phyloP scores from a whole-genome alignment of 23 red algal genomes.

The Gracilariopsis chorda region DNA sequence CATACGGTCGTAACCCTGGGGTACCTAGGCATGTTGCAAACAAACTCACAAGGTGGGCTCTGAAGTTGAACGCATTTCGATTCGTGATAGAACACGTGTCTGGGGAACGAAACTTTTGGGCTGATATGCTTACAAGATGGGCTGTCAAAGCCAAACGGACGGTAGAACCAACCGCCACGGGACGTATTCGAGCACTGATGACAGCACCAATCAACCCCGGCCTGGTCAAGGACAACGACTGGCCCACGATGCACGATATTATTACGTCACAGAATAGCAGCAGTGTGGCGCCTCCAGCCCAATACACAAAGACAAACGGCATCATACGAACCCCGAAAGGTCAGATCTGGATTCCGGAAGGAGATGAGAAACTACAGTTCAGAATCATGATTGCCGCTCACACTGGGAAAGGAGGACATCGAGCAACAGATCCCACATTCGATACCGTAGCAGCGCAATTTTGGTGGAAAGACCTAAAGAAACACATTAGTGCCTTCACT shows the following conservation, averaged over 20 bases:
- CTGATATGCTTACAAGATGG: background rate
- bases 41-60: background rate
- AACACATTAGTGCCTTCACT: background rate
- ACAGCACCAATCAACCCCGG: background rate
- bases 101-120: background rate
- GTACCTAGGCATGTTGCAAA: background rate
- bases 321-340: background rate
- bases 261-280: background rate
- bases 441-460: background rate
- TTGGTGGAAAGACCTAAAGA: background rate
- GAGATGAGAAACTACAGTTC: background rate
- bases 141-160: background rate
- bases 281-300: background rate
- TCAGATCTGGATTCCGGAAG: background rate
- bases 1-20: background rate
- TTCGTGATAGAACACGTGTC: background rate
- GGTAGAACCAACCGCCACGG: background rate
- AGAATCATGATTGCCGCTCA: constrained; percentile 27
- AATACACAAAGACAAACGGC: background rate
- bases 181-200: background rate
- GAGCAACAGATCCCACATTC: background rate
- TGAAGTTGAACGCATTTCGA: background rate
- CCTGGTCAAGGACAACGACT: background rate
- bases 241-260: background rate
- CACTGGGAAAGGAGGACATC: background rate